A percentile compares a stretch with the other conserved stretches of the same genome.
phyloP scores from a whole-genome alignment of 768 basidiomycete species.

The Macrocybe gigantea region DNA sequence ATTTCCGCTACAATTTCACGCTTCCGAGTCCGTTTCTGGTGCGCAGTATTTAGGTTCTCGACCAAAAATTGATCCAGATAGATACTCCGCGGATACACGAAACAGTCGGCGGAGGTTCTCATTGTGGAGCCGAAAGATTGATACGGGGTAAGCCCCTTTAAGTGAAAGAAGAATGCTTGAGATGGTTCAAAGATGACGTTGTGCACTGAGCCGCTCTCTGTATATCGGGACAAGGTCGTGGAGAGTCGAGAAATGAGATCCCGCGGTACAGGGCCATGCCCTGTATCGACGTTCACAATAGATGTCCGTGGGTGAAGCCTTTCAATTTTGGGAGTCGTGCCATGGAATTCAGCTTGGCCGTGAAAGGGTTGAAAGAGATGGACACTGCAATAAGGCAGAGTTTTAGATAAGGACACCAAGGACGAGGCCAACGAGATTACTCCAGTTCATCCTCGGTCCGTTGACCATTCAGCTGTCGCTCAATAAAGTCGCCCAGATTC shows the following conservation, averaged over 20 bases:
- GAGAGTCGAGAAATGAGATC: constrained; percentile 58
- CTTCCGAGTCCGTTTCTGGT: constrained; percentile 29
- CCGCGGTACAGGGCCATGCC: constrained; percentile 34
- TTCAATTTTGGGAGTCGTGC: constrained; percentile 13
- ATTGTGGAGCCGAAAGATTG: constrained; percentile 4
- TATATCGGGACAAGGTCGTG: constrained; percentile 28
- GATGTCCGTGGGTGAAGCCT: constrained; percentile 25
- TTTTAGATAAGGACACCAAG: background rate
- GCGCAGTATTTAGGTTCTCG: constrained; percentile 43
- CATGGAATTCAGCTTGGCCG: constrained; percentile 34
- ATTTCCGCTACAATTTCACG: constrained; percentile 42
- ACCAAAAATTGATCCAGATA: constrained; percentile 71
- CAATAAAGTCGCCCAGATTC: constrained; percentile 35
- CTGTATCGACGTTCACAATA: constrained; percentile 49
- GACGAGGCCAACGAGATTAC: constrained; percentile 14
- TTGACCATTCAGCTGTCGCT: constrained; percentile 35
- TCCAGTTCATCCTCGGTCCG: constrained; percentile 26
- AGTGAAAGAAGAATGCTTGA: constrained; percentile 56
- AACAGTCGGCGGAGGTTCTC: constrained; percentile 30
- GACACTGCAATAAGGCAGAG: constrained; percentile 10
- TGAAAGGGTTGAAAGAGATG: constrained; percentile 55
- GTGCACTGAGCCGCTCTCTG: constrained; percentile 29
- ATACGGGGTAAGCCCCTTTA: constrained; percentile 13
- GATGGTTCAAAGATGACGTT: constrained; percentile 61
- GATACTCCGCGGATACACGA: constrained; percentile 58